phyloP scores from a whole-genome alignment of 2,329 filamentous ascomycete genomes.

The Diaporthe destruens region DNA sequence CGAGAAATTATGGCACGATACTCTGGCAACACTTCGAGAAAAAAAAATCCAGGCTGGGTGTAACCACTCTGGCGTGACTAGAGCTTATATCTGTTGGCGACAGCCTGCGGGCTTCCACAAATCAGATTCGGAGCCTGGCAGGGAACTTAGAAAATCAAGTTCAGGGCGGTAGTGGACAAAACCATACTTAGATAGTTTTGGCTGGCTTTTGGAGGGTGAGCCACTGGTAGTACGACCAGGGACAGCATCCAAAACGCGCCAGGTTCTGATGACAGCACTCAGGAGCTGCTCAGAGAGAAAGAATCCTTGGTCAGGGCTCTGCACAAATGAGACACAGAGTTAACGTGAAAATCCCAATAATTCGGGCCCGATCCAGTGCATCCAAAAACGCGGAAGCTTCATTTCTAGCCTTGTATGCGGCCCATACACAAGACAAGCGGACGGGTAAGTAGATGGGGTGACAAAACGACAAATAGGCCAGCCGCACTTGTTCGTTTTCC shows the following conservation, averaged over 20 bases:
- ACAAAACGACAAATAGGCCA: background rate
- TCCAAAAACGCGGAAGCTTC: background rate
- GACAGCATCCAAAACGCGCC: background rate
- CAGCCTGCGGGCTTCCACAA: background rate
- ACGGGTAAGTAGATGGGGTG: background rate
- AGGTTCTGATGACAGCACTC: background rate
- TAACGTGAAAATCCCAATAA: background rate
- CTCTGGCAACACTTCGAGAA: background rate
- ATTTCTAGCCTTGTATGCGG: background rate
- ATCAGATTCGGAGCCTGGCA: constrained; percentile 26
- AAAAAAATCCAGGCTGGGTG: background rate
- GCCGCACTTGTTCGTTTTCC: background rate
- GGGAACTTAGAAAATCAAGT: constrained; percentile 30
- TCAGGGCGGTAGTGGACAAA: background rate
- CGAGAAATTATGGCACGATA: background rate
- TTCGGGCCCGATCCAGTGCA: background rate
- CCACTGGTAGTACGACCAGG: background rate
- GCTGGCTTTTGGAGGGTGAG: background rate
- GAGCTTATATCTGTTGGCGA: constrained; percentile 10
- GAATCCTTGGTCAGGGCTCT: background rate
- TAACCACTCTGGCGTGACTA: background rate
- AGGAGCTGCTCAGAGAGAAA: background rate
- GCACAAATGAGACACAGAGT: background rate
- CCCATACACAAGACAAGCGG: background rate
- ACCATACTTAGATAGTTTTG: background rate